Conservation (phyloP, 148 eudicot genomes). For the Silene uniflora region DNA sequence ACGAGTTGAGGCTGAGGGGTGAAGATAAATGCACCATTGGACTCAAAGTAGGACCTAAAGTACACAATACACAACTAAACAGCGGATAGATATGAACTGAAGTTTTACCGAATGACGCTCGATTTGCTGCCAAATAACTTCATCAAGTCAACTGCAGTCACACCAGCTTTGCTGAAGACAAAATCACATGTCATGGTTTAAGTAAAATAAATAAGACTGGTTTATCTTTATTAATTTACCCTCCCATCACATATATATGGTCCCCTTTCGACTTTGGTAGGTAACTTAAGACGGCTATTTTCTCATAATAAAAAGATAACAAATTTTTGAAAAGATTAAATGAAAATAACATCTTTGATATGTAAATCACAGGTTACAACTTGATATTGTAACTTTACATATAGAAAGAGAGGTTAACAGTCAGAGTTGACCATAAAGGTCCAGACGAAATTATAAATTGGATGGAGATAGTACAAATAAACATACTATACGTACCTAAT, state of each 20-base stretch:
- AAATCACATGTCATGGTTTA: slow-evolving; percentile 1
- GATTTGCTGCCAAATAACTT: slow-evolving; percentile 85
- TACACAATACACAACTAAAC: background rate
- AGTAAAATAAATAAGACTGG: background rate
- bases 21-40: background rate
- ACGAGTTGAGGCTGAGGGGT: background rate
- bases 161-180: slow-evolving; percentile 67
- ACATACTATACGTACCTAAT: slow-evolving; percentile 45
- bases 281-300: too few species aligned
- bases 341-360: background rate
- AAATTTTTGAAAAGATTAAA: background rate
- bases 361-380: background rate
- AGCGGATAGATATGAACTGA: background rate
- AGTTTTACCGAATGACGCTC: slow-evolving; percentile 74
- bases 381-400: too few species aligned
- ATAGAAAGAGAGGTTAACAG: too few species aligned
- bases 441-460: background rate
- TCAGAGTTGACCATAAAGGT: too few species aligned
- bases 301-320: background rate
- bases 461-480: background rate
- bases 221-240: background rate
- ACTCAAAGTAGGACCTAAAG: background rate
- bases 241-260: background rate
- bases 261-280: background rate
- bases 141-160: slow-evolving; percentile 70